phyloP scores from a whole-genome alignment of 2,329 filamentous ascomycete genomes.

The Talaromyces sp. region DNA sequence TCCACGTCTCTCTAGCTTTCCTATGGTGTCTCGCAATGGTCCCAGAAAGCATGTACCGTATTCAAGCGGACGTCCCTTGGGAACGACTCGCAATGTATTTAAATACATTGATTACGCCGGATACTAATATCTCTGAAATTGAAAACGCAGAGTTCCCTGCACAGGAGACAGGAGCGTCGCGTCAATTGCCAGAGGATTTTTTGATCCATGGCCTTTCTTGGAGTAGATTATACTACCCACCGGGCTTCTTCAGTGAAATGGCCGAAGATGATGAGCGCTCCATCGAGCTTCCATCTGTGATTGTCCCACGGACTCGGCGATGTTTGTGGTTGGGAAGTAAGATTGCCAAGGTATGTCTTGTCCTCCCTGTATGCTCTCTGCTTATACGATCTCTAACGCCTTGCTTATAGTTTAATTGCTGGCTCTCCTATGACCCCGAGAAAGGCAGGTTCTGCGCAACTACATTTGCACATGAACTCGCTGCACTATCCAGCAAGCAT shows the following conservation, averaged over 20 bases:
- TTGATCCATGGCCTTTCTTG: slow-evolving; percentile 55
- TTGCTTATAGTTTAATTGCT: slow-evolving; percentile 33
- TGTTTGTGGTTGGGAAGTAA: slow-evolving; percentile 50
- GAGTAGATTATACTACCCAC: slow-evolving; percentile 49
- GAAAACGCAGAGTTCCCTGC: slow-evolving; percentile 42
- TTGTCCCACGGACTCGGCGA: slow-evolving; percentile 49
- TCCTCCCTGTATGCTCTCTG: not conserved
- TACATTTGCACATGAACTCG: slow-evolving; percentile 28
- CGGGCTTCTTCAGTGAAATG: slow-evolving; percentile 50
- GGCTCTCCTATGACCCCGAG: slow-evolving; percentile 37
- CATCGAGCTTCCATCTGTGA: slow-evolving; percentile 50
- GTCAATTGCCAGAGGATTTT: slow-evolving; percentile 59
- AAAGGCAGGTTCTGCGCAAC: slow-evolving; percentile 34
- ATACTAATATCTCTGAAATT: slow-evolving; percentile 34
- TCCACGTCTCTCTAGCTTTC: slow-evolving; percentile 56
- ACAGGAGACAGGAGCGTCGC: slow-evolving; percentile 36
- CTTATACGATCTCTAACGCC: not conserved
- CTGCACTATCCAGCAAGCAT: slow-evolving; percentile 17
- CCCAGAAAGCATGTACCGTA: slow-evolving; percentile 37
- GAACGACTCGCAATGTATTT: slow-evolving; percentile 49
- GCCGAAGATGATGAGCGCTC: slow-evolving; percentile 55
- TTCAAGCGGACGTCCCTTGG: slow-evolving; percentile 52
- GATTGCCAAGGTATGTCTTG: slow-evolving; percentile 41
- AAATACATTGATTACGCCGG: slow-evolving; percentile 49
- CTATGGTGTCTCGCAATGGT: slow-evolving; percentile 44